Percentiles rank a stretch among this genome's conserved stretches.
Evolutionary conservation across 441 rosid species (phyloP).

Genomic region (Rhodomyrtus psidioides): DNA sequence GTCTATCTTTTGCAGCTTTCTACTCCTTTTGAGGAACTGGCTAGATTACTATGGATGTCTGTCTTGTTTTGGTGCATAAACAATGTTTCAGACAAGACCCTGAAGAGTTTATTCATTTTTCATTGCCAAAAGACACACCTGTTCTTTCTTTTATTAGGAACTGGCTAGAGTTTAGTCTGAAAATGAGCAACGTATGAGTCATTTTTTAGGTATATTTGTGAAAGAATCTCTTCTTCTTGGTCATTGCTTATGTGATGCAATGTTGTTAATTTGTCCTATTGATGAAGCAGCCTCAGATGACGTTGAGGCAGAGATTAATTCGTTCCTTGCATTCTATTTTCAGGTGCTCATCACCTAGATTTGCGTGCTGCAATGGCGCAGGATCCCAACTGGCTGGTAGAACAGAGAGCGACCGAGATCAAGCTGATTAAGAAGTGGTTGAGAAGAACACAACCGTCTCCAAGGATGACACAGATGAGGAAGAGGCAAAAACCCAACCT

Average conservation of each 20-base stretch:
- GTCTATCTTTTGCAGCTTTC: neutral
- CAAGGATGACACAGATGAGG: too few species aligned
- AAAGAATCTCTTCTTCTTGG: neutral
- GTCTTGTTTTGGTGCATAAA: neutral
- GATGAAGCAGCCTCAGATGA: neutral
- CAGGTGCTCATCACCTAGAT: slow-evolving; percentile 74
- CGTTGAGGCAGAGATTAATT: neutral
- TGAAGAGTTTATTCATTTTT: neutral
- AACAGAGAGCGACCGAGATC: slow-evolving; percentile 23
- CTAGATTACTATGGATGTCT: neutral
- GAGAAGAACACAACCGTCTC: too few species aligned
- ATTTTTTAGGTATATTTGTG: too few species aligned
- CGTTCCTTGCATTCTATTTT: neutral
- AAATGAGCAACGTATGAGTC: too few species aligned
- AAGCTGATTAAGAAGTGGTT: neutral
- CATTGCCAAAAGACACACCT: too few species aligned
- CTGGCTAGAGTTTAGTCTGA: too few species aligned
- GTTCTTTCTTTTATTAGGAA: too few species aligned
- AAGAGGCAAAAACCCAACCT: too few species aligned
- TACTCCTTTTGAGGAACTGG: neutral
- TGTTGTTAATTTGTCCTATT: neutral
- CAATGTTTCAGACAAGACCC: neutral
- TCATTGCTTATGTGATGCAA: neutral
- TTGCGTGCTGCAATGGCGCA: slow-evolving; percentile 41
- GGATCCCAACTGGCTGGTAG: slow-evolving; percentile 59